phyloP scores from a whole-genome alignment of 2,329 filamentous ascomycete species.

The Trichoderma hamatum region DNA sequence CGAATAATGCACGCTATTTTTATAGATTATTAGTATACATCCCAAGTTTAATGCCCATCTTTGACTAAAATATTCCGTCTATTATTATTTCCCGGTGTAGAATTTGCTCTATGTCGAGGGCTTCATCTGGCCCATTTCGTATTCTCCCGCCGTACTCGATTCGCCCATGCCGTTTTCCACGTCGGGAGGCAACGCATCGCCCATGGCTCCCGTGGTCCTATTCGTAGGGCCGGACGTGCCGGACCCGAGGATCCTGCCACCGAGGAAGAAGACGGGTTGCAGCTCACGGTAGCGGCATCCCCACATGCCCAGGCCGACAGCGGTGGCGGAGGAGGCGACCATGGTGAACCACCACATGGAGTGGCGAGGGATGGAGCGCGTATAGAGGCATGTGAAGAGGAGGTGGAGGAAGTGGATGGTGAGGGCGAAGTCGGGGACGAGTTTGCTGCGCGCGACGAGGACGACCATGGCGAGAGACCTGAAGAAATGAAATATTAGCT shows the following conservation, averaged over 20 bases:
- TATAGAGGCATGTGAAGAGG: conserved; percentile 75
- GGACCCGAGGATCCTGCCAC: conserved; percentile 47
- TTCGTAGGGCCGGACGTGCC: conserved; percentile 31
- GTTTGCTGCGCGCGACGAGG: conserved; percentile 84
- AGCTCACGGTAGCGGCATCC: conserved; percentile 89
- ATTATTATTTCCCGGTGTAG: neutral
- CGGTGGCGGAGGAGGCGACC: conserved; percentile 49
- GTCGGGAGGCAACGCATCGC: conserved; percentile 32
- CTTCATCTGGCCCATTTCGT: conserved; percentile 66
- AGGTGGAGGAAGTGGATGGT: conserved; percentile 86
- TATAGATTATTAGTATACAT: conserved; percentile 8
- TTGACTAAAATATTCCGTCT: neutral
- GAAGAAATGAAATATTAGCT: neutral
- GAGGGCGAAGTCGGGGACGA: conserved; percentile 91
- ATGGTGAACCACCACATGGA: conserved; percentile 82
- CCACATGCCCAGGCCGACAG: conserved; percentile 75
- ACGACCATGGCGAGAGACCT: conserved; percentile 84
- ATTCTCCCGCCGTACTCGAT: conserved; percentile 52
- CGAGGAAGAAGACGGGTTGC: conserved; percentile 83
- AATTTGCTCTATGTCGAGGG: conserved; percentile 16
- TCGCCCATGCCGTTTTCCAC: conserved; percentile 48
- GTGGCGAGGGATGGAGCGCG: conserved; percentile 73
- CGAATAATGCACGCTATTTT: conserved; percentile 22
- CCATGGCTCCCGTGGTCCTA: conserved; percentile 32
- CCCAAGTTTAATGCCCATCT: neutral